Conservation (phyloP, 176 grass and related monocot species). For the Bonia amplexicaulis region DNA sequence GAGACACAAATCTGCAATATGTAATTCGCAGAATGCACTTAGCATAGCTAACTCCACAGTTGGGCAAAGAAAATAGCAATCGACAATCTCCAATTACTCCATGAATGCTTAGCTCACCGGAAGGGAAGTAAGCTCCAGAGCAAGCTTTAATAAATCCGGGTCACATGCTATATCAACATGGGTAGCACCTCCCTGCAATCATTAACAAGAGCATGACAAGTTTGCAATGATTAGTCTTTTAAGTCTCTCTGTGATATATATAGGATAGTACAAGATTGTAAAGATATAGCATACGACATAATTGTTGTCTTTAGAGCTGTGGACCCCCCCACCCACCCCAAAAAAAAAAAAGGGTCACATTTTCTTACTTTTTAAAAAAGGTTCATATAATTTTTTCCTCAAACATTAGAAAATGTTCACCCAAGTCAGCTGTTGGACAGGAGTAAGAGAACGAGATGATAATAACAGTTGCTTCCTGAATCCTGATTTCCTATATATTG, state of each 20-base stretch:
- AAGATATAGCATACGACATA: neutral
- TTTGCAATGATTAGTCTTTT: neutral
- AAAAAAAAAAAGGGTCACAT: too few relatives aligned
- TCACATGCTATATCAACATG: slow-evolving; percentile 98
- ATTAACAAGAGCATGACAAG: slow-evolving; percentile 23
- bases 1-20: slow-evolving; percentile 88
- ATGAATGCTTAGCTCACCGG: slow-evolving; percentile 48
- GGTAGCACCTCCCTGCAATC: slow-evolving; percentile 80
- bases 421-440: neutral
- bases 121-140: slow-evolving; percentile 69
- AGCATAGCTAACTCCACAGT: neutral
- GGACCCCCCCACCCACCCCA: neutral
- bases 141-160: slow-evolving; percentile 68
- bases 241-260: neutral
- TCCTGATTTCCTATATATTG: neutral
- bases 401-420: neutral
- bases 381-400: neutral
- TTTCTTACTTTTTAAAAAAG: neutral
- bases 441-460: neutral
- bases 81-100: neutral
- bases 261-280: neutral
- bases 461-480: slow-evolving; percentile 12
- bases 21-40: neutral
- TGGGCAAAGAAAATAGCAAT: neutral
- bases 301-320: neutral